Conservation (phyloP, 352 stramenopile species). For the Globisporangium canariense region DNA sequence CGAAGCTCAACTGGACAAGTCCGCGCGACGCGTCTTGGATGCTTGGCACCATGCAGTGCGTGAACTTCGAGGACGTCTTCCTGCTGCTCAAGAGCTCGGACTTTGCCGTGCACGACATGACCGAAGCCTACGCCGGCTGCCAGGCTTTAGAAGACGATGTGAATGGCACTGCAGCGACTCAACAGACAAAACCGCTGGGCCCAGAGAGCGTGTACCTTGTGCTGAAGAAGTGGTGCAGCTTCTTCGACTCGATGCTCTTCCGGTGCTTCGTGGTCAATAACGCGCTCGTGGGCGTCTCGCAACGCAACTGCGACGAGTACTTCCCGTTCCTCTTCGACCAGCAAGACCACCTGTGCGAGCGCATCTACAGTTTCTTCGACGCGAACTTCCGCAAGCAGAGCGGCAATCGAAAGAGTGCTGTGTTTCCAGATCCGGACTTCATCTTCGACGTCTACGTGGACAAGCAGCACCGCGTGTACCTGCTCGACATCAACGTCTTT, state of each 20-base stretch:
- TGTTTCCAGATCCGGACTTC: constrained; percentile 79
- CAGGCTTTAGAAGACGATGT: constrained; percentile 15
- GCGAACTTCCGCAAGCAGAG: constrained; percentile 39
- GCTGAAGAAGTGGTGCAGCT: constrained; percentile 94
- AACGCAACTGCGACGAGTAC: constrained; percentile 90
- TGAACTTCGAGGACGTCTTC: constrained; percentile 81
- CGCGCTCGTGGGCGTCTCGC: constrained; percentile 84
- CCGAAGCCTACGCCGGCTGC: constrained; percentile 76
- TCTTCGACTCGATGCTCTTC: constrained; percentile 95
- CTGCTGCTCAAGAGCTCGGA: constrained; percentile 80
- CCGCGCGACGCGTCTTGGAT: constrained; percentile 94
- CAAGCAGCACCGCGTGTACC: constrained; percentile 87
- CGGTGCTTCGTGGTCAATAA: constrained; percentile 89
- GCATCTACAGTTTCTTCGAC: constrained; percentile 67
- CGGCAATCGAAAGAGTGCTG: constrained; percentile 16
- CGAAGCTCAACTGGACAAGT: constrained; percentile 95
- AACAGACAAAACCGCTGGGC: background rate
- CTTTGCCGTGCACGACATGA: constrained; percentile 91
- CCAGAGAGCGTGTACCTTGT: constrained; percentile 64
- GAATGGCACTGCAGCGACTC: background rate
- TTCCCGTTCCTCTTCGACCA: constrained; percentile 87
- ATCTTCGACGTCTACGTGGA: constrained; percentile 95
- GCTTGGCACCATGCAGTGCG: constrained; percentile 73
- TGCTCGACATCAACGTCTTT: constrained; percentile 96
- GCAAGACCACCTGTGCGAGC: constrained; percentile 62